phyloP scores from a whole-genome alignment of 2,329 filamentous ascomycete genomes.

The Colletotrichum australisinense region DNA sequence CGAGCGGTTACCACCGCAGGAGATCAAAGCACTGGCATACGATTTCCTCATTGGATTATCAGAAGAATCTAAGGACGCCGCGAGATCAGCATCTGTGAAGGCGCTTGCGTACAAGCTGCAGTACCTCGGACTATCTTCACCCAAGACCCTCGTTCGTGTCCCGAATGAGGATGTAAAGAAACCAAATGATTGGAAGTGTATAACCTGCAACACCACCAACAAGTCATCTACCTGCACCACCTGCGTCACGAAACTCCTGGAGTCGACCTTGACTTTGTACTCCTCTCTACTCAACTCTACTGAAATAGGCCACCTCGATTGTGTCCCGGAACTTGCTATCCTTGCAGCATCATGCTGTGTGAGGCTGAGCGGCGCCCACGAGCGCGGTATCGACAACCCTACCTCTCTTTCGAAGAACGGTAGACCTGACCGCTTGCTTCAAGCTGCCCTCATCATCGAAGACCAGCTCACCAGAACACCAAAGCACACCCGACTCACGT shows the following conservation, averaged over 20 bases:
- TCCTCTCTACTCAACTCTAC: constrained; percentile 21
- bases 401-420: constrained; percentile 2
- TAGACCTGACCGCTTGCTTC: constrained; percentile 51
- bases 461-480: constrained; percentile 58
- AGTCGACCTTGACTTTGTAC: constrained; percentile 32
- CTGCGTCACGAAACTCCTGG: constrained; percentile 22
- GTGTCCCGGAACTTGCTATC: constrained; percentile 48
- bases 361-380: constrained; percentile 37
- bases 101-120: constrained; percentile 55
- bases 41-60: constrained; percentile 48
- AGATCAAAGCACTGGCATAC: constrained; percentile 53
- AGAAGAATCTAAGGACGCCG: constrained; percentile 39
- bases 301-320: constrained; percentile 21
- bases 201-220: constrained; percentile 11
- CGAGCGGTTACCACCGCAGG: constrained; percentile 52
- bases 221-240: constrained; percentile 13
- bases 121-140: constrained; percentile 57
- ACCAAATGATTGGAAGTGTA: constrained; percentile 37
- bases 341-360: constrained; percentile 49
- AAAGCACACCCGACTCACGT: constrained; percentile 57
- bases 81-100: constrained; percentile 41
- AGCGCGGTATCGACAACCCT: constrained; percentile 2
- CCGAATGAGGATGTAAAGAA: constrained; percentile 33
- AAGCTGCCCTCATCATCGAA: constrained; percentile 62
- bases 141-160: constrained; percentile 41